These are phyloP conservation scores for Crithidia fasciculata DNA, from an alignment of 208 protist species.

Conservation along the genomic window DNA sequence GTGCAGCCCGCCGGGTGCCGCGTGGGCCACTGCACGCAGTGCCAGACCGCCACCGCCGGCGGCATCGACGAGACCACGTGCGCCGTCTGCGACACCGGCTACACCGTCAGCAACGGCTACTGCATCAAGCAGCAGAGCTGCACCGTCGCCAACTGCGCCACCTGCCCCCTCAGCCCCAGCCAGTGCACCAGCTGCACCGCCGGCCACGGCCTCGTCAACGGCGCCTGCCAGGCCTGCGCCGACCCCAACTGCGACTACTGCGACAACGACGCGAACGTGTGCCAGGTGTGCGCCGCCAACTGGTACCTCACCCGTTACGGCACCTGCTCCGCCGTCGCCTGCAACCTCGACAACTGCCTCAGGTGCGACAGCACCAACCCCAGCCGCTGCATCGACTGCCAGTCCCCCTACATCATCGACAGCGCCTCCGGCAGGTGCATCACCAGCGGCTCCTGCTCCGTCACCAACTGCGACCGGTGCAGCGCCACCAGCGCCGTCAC, in stretches of 20 bases:
- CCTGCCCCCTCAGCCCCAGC: slow-evolving; percentile 1
- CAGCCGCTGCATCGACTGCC: slow-evolving; percentile 3
- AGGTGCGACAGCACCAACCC: slow-evolving; percentile 4
- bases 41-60: background rate
- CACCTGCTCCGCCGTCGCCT: slow-evolving; percentile 4
- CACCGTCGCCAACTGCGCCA: slow-evolving; percentile 12
- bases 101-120: background rate
- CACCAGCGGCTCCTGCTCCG: slow-evolving; percentile 4
- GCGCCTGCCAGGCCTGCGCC: slow-evolving; percentile 2
- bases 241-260: slow-evolving; percentile 8
- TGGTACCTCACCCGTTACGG: slow-evolving; percentile 9
- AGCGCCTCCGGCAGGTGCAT: background rate
- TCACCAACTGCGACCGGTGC: slow-evolving; percentile 13
- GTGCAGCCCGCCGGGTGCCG: background rate
- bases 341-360: slow-evolving; percentile 14
- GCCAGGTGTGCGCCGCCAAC: background rate
- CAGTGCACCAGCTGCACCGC: slow-evolving; percentile 6
- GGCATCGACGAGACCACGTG: background rate
- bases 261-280: slow-evolving; percentile 3
- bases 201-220: slow-evolving; percentile 24
- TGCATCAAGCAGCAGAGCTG: background rate
- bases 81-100: background rate
- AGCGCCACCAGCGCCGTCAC: background rate
- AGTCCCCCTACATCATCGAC: slow-evolving; percentile 1
- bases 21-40: slow-evolving; percentile 10